Evolutionary conservation across 148 eudicot species (phyloP), one percentile per base, ranked within the genome.

Genomic region (Tetragonia tetragonoides): DNA sequence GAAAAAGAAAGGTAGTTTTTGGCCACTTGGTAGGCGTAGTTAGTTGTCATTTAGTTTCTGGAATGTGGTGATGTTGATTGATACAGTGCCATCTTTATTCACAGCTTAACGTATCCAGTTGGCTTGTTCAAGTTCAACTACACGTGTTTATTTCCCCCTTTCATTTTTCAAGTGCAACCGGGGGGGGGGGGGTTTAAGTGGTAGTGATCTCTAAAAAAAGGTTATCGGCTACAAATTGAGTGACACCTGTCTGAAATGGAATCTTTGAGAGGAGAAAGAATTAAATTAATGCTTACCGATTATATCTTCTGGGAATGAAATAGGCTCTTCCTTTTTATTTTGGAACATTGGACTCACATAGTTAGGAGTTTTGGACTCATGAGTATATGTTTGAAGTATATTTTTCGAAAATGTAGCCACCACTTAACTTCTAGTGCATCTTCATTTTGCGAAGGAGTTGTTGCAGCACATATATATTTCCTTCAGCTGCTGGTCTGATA

Each of bases 1-100:
- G 99, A 95, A 85, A 90, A 88, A 78, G 99, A 95, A 83, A 87
- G 99, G 99, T 95, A 87, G 78, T 21, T 66, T 60, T 47, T 77
- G 28, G n/a, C 42, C 51, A 17, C 62, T 75, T 40, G 24, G 18
- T 8, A 28, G 12, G 67, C 7, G 12, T 80, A 53, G 62, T 42
- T 49, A n/a, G 64, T 38, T 81, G 40, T 49, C 15, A 23, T n/a
- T 7, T 62, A 37, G 51, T 23, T 77, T n/a, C 57, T 39, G 68
- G 24, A 54, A 51, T 38, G 28, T 62, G 46, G 59, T 16, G 42
- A 56, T 23, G 34, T 59, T 79, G 21, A 38, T 44, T 10, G 68
- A 41, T 49, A 20, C 8, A 23, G 73, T 41, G 42, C 7, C 12
- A 46, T 62, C 21, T 20, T 18, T 21, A 15, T 41, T 61, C 16